These are phyloP conservation scores for Sclerotinia borealis DNA, from an alignment of 2,329 filamentous ascomycete species.

Conservation along the genomic window DNA sequence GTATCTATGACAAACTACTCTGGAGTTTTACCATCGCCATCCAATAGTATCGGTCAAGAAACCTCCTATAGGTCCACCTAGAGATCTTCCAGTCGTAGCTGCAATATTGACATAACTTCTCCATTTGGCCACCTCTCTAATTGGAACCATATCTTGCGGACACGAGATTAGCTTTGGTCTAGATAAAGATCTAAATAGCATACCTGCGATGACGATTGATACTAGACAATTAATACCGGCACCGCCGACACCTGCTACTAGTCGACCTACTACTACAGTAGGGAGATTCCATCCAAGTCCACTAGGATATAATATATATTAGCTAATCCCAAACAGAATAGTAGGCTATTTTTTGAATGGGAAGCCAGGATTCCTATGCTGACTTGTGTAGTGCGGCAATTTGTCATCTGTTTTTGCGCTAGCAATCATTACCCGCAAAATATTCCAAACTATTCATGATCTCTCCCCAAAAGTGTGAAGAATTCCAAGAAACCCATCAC, in stretches of 20 bases:
- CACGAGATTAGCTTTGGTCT: neutral
- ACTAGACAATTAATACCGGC: slow-evolving; percentile 46
- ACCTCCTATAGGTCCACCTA: slow-evolving; percentile 53
- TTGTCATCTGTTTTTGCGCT: neutral
- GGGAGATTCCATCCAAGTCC: slow-evolving; percentile 42
- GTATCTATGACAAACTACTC: neutral
- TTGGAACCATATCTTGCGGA: slow-evolving; percentile 42
- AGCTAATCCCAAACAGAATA: neutral
- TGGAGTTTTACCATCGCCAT: slow-evolving; percentile 52
- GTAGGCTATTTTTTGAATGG: neutral
- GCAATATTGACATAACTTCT: slow-evolving; percentile 48
- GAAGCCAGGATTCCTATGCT: too few species aligned
- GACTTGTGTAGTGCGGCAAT: too few species aligned
- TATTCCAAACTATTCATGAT: neutral
- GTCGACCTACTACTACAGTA: slow-evolving; percentile 44
- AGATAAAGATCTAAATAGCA: neutral
- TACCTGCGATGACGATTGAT: slow-evolving; percentile 47
- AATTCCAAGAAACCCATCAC: neutral
- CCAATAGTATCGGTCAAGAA: slow-evolving; percentile 53
- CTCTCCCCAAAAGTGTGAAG: neutral
- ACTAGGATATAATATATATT: slow-evolving; percentile 23
- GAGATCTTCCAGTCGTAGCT: slow-evolving; percentile 44
- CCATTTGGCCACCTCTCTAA: slow-evolving; percentile 48
- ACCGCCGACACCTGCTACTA: slow-evolving; percentile 46
- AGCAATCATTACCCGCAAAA: neutral